phyloP scores from a whole-genome alignment of 805 yeast genomes.

The Jamesozyma rosinii region DNA sequence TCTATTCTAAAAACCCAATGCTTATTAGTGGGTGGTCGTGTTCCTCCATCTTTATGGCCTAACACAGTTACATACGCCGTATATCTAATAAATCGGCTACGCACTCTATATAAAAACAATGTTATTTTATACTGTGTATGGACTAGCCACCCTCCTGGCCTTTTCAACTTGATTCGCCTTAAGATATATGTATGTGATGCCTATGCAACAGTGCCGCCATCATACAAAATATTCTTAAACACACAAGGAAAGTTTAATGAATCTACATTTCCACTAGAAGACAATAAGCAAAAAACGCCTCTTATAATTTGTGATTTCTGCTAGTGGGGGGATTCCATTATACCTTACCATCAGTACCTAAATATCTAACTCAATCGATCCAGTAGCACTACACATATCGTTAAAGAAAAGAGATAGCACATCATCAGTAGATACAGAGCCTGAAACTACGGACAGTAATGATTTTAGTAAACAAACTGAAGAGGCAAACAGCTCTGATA shows the following conservation, averaged over 20 bases:
- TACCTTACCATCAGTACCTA: not conserved
- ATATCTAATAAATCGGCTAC: conserved; percentile 6
- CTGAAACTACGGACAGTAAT: not conserved
- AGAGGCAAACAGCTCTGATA: not conserved
- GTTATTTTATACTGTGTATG: conserved; percentile 5
- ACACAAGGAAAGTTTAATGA: conserved; percentile 9
- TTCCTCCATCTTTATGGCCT: conserved; percentile 12
- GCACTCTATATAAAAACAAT: conserved; percentile 9
- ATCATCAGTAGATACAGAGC: not conserved
- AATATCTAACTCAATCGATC: not conserved
- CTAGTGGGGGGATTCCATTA: no score
- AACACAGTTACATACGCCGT: conserved; percentile 10
- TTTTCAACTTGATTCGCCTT: no score
- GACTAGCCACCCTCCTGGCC: conserved; percentile 11
- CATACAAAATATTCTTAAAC: not conserved
- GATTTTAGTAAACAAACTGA: no score
- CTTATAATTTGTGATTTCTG: no score
- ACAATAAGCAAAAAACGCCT: no score
- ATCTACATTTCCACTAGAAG: conserved; percentile 2
- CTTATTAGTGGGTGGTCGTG: conserved; percentile 2
- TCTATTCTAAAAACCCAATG: no score
- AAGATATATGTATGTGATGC: conserved; percentile 12
- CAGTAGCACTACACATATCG: not conserved
- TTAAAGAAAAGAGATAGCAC: not conserved
- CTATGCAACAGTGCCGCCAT: conserved; percentile 6